phyloP scores from a whole-genome alignment of 2,329 filamentous ascomycete species.

The Fusarium mangiferae region DNA sequence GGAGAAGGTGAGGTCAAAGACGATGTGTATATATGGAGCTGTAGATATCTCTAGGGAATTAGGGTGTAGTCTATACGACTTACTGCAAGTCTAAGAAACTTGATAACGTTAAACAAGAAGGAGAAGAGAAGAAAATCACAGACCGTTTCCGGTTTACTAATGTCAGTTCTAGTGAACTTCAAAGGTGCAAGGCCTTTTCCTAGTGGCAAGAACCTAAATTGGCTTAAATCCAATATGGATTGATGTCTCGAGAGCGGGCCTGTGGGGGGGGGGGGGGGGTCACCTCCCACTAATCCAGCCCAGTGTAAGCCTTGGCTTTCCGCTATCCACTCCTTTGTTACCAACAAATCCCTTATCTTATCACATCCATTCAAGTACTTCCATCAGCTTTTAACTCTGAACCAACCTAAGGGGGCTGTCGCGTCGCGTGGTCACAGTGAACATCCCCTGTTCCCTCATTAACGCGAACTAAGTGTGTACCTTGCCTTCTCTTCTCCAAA shows the following conservation, averaged over 20 bases:
- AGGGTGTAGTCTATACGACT: neutral
- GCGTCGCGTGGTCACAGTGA: slow-evolving; percentile 28
- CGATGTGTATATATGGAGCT: neutral
- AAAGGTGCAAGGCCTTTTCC: slow-evolving; percentile 2
- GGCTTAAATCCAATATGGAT: neutral
- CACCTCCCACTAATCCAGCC: slow-evolving; percentile 1
- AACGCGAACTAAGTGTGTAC: slow-evolving; percentile 35
- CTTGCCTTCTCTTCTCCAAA: slow-evolving; percentile 8
- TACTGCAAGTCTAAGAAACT: slow-evolving; percentile 7
- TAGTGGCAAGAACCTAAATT: neutral
- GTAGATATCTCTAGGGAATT: neutral
- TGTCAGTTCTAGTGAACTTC: slow-evolving; percentile 1
- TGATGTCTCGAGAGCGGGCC: neutral
- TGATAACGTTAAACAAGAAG: neutral
- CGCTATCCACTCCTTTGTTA: neutral
- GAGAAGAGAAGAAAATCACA: neutral
- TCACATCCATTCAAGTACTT: neutral
- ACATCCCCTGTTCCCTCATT: slow-evolving; percentile 23
- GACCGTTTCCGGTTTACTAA: slow-evolving; percentile 18
- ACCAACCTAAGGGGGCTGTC: slow-evolving; percentile 14
- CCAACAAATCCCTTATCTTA: slow-evolving; percentile 31
- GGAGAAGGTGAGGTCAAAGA: neutral
- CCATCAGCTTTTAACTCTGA: neutral
- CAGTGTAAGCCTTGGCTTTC: neutral
- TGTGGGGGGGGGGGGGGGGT: neutral